phyloP scores from a whole-genome alignment of 192 early-diverging fungal species.

The Backusella westeae region DNA sequence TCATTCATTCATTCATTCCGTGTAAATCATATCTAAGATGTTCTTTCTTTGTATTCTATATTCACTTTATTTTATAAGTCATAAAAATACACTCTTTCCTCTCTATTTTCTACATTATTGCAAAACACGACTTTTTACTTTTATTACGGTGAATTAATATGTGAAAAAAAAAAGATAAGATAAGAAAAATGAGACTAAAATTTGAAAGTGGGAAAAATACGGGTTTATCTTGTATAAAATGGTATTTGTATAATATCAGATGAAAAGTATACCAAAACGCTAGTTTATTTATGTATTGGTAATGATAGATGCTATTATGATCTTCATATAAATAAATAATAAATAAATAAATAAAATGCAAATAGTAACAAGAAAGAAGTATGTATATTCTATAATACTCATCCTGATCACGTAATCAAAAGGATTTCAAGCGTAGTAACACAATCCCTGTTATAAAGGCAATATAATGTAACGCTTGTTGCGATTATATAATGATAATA shows the following conservation, averaged over 20 bases:
- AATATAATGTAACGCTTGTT: background rate
- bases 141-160: background rate
- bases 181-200: background rate
- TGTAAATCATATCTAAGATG: background rate
- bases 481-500: background rate
- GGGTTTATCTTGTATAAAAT: background rate
- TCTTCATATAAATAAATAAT: background rate
- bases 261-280: background rate
- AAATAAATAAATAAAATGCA: background rate
- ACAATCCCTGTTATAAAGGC: background rate
- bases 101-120: background rate
- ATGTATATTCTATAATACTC: background rate
- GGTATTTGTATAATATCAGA: background rate
- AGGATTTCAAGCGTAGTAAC: background rate
- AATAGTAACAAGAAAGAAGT: background rate
- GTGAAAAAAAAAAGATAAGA: background rate
- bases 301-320: background rate
- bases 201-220: background rate
- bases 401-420: background rate
- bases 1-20: background rate
- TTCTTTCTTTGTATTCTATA: background rate
- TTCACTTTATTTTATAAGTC: no score
- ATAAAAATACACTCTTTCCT: background rate
- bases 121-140: background rate
- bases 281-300: background rate